A percentile compares a stretch with the other conserved stretches of the same genome.
These are phyloP conservation scores for Gentiana macrophylla DNA, from an alignment of 257 asterid genomes.

Conservation along the genomic window DNA sequence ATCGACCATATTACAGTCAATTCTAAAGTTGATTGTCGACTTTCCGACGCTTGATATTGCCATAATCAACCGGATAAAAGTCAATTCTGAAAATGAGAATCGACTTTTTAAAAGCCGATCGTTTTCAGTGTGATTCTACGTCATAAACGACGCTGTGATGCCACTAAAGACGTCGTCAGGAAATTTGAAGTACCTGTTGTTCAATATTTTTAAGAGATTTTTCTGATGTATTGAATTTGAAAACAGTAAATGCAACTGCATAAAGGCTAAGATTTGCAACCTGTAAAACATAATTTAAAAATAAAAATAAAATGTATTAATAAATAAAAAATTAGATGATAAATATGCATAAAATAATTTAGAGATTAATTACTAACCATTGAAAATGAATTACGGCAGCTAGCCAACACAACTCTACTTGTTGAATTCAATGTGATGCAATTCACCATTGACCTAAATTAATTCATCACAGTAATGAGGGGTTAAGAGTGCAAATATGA, in stretches of 20 bases:
- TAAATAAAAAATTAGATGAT: background rate
- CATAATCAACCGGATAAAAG: too few species aligned
- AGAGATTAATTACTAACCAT: conserved; percentile 46
- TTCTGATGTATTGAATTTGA: conserved; percentile 35
- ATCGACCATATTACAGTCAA: too few species aligned
- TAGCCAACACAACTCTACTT: conserved; percentile 85
- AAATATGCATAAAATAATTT: conserved; percentile 4
- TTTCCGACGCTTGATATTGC: too few species aligned
- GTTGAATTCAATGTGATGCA: conserved; percentile 87
- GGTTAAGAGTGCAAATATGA: too few species aligned
- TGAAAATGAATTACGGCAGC: conserved; percentile 91
- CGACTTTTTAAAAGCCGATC: too few species aligned
- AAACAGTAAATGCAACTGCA: conserved; percentile 64
- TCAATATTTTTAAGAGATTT: conserved; percentile 35
- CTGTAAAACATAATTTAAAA: conserved; percentile 23
- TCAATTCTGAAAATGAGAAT: too few species aligned
- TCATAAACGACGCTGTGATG: too few species aligned
- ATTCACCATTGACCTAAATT: conserved; percentile 92
- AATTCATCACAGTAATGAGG: background rate
- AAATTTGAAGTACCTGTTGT: conserved; percentile 40
- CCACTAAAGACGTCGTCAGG: background rate
- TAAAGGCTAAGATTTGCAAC: conserved; percentile 85
- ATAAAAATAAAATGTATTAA: conserved; percentile 3
- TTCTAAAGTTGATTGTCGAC: too few species aligned
- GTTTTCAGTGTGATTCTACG: too few species aligned